Conservation (phyloP, 2,329 filamentous ascomycete genomes). For the Botrytis medusae region DNA sequence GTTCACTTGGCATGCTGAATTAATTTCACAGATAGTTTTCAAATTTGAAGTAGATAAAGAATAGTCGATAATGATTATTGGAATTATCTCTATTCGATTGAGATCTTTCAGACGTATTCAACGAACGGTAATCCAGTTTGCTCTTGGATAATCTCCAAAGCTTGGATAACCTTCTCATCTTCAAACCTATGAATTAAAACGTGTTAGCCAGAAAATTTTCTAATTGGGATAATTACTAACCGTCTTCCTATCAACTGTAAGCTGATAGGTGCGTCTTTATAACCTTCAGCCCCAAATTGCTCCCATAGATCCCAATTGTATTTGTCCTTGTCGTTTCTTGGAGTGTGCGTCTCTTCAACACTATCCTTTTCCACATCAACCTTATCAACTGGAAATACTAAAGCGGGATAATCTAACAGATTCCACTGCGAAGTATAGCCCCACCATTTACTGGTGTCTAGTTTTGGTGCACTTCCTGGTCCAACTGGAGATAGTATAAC, state of each 20-base stretch:
- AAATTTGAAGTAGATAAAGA: background rate
- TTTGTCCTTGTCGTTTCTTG: conserved; percentile 40
- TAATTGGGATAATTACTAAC: conserved; percentile 24
- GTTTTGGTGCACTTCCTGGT: conserved; percentile 54
- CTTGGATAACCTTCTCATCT: conserved; percentile 43
- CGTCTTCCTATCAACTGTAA: conserved; percentile 44
- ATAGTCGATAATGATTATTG: too few species aligned
- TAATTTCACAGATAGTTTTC: background rate
- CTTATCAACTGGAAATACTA: conserved; percentile 57
- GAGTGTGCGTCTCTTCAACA: conserved; percentile 35
- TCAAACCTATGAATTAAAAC: conserved; percentile 36
- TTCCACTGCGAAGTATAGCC: conserved; percentile 69
- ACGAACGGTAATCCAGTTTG: conserved; percentile 40
- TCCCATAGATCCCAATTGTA: conserved; percentile 41
- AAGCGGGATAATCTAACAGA: conserved; percentile 63
- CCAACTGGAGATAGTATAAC: conserved; percentile 61
- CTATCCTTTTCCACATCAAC: conserved; percentile 37
- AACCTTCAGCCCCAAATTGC: conserved; percentile 41
- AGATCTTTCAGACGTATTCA: conserved; percentile 29
- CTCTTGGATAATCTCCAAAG: conserved; percentile 40
- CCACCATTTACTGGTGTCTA: conserved; percentile 55
- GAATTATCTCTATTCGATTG: background rate
- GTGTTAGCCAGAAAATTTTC: conserved; percentile 23
- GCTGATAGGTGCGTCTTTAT: conserved; percentile 44
- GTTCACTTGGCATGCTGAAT: background rate